A percentile compares a stretch with the other conserved stretches of the same genome.
Evolutionary conservation across 495 filamentous ascomycete genomes (phyloP).

Genomic region (Talaromyces thailandensis): DNA sequence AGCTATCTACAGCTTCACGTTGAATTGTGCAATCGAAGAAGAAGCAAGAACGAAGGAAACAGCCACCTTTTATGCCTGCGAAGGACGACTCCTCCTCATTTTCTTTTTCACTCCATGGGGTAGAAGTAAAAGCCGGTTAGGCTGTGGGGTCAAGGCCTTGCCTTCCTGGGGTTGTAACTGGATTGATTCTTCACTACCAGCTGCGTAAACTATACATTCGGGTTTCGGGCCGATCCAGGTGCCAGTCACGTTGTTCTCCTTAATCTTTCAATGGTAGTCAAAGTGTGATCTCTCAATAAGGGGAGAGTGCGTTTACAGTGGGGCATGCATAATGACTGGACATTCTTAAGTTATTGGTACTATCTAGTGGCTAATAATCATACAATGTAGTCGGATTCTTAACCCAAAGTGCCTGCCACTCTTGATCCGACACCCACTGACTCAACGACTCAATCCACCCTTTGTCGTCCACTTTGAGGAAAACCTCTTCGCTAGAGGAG

Average conservation of each 20-base stretch:
- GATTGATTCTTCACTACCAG: not conserved
- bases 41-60: not conserved
- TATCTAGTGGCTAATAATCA: not conserved
- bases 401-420: not conserved
- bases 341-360: not conserved
- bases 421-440: conserved; percentile 1
- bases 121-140: not conserved
- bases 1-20: not conserved
- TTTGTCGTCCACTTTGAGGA: not conserved
- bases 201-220: not conserved
- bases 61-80: not conserved
- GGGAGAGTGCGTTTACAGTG: no score
- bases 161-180: not conserved
- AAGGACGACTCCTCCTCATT: not conserved
- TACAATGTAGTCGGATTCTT: not conserved
- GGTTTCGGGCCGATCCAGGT: not conserved
- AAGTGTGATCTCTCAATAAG: no score
- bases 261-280: no score
- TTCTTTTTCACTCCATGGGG: no score
- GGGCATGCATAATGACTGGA: no score
- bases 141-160: not conserved
- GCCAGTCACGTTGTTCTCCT: not conserved
- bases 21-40: not conserved
- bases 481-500: not conserved
- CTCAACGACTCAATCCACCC: conserved; percentile 2